A percentile compares a stretch with the other conserved stretches of the same genome.
Conservation (phyloP, 1,284 basidiomycete species). For the Butyriboletus appendiculatus region DNA sequence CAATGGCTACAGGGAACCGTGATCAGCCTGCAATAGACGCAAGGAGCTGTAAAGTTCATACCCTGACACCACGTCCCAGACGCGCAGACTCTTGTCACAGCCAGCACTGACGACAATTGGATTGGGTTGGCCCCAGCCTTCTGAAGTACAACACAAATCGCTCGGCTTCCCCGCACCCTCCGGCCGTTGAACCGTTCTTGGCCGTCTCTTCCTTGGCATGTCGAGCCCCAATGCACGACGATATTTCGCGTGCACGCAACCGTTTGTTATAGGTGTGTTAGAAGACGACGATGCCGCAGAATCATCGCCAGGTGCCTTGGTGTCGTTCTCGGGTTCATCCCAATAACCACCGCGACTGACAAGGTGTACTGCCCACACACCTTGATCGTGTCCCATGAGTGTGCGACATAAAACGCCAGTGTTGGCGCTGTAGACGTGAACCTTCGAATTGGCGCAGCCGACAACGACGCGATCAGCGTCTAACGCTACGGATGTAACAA, state of each 20-base stretch:
- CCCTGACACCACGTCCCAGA: conserved; percentile 92
- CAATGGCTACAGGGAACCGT: conserved; percentile 54
- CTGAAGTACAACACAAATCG: conserved; percentile 63
- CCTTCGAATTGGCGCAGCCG: conserved; percentile 86
- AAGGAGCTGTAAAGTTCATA: conserved; percentile 36
- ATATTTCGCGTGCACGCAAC: conserved; percentile 30
- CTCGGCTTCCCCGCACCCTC: conserved; percentile 43
- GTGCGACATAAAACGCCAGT: conserved; percentile 81
- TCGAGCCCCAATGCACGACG: conserved; percentile 33
- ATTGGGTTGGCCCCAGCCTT: conserved; percentile 60
- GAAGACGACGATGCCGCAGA: not conserved
- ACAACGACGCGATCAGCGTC: conserved; percentile 88
- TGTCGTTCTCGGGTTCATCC: conserved; percentile 29
- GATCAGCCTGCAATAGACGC: conserved; percentile 2
- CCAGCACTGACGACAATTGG: conserved; percentile 89
- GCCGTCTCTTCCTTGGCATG: conserved; percentile 17
- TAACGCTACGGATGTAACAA: conserved; percentile 87
- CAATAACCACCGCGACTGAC: conserved; percentile 51
- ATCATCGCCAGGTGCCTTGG: conserved; percentile 5
- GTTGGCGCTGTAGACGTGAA: conserved; percentile 84
- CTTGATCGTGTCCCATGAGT: conserved; percentile 83
- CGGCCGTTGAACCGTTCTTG: conserved; percentile 8
- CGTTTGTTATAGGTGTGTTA: conserved; percentile 16
- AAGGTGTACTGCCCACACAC: conserved; percentile 92
- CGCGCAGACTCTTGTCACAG: conserved; percentile 86